phyloP scores from a whole-genome alignment of 1,139 yeast species.

The Scheffersomyces cryptocercus region DNA sequence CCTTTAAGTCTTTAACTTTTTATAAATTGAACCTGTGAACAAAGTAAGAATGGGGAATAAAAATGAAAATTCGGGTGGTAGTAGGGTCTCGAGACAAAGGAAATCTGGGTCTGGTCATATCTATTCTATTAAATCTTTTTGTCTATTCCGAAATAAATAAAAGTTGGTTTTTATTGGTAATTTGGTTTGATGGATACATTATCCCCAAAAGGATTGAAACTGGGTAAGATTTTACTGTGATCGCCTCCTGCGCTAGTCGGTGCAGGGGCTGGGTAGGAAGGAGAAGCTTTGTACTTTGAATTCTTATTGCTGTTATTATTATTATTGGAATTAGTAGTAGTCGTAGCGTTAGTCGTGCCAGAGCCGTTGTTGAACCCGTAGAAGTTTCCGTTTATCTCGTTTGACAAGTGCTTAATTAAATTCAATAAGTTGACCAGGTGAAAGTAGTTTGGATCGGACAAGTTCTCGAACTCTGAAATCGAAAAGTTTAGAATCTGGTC shows the following conservation, averaged over 20 bases:
- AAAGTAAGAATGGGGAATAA: too few relatives aligned
- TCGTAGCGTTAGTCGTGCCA: slow-evolving; percentile 9
- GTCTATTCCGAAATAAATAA: slow-evolving; percentile 1
- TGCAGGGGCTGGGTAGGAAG: not conserved
- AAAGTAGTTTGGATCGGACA: slow-evolving; percentile 42
- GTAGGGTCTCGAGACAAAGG: too few relatives aligned
- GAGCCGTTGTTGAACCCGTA: slow-evolving; percentile 38
- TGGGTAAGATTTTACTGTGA: slow-evolving; percentile 21
- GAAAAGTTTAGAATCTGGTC: slow-evolving; percentile 46
- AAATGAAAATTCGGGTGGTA: too few relatives aligned
- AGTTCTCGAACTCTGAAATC: slow-evolving; percentile 36
- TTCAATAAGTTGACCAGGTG: slow-evolving; percentile 43
- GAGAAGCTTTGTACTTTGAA: slow-evolving; percentile 1
- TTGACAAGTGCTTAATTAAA: slow-evolving; percentile 32
- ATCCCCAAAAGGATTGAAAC: slow-evolving; percentile 35
- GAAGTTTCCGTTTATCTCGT: slow-evolving; percentile 41
- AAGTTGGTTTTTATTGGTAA: not conserved
- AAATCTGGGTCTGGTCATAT: not conserved
- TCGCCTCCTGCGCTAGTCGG: slow-evolving; percentile 1
- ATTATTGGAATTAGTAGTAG: slow-evolving; percentile 4
- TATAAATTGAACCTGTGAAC: too few relatives aligned
- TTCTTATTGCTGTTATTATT: slow-evolving; percentile 1
- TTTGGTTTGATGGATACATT: not conserved
- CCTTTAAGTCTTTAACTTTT: too few relatives aligned
- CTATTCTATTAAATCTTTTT: not conserved